These are phyloP conservation scores for Seiridium cupressi DNA, from an alignment of 2,329 filamentous ascomycete species.

Conservation along the genomic window DNA sequence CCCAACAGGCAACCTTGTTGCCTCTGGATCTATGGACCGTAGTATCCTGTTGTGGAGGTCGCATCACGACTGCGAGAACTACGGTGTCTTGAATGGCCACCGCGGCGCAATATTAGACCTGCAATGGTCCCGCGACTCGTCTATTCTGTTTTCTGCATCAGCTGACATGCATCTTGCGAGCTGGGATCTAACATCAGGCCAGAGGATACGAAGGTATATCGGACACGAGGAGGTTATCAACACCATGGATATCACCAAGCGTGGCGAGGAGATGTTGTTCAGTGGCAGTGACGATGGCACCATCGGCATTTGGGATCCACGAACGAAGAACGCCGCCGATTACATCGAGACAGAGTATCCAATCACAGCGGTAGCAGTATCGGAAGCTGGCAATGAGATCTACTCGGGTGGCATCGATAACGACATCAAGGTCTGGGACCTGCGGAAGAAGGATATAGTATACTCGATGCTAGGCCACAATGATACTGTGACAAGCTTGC, in stretches of 20 bases:
- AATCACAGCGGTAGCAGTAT: constrained; percentile 86
- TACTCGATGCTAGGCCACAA: constrained; percentile 88
- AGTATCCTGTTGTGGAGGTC: constrained; percentile 94
- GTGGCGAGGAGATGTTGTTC: constrained; percentile 86
- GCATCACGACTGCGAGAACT: constrained; percentile 91
- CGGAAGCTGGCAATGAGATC: constrained; percentile 92
- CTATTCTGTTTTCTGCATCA: constrained; percentile 86
- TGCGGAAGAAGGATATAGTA: constrained; percentile 84
- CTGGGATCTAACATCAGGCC: constrained; percentile 92
- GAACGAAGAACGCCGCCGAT: constrained; percentile 83
- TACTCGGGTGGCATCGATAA: constrained; percentile 96
- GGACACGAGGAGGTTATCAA: constrained; percentile 98
- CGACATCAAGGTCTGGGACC: constrained; percentile 94
- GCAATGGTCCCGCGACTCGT: constrained; percentile 94
- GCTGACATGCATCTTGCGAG: constrained; percentile 91
- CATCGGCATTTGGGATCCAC: constrained; percentile 94
- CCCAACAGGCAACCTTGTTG: constrained; percentile 81
- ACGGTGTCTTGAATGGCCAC: constrained; percentile 84
- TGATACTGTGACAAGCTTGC: constrained; percentile 87
- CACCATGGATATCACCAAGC: constrained; percentile 79
- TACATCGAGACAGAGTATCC: constrained; percentile 91
- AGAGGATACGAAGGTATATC: constrained; percentile 84
- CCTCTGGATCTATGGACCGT: constrained; percentile 93
- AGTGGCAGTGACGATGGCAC: constrained; percentile 92
- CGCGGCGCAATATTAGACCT: constrained; percentile 88